Base-by-base conservation (phyloP, 129 eudicot species). In the Helianthus tuberosus region DNA sequence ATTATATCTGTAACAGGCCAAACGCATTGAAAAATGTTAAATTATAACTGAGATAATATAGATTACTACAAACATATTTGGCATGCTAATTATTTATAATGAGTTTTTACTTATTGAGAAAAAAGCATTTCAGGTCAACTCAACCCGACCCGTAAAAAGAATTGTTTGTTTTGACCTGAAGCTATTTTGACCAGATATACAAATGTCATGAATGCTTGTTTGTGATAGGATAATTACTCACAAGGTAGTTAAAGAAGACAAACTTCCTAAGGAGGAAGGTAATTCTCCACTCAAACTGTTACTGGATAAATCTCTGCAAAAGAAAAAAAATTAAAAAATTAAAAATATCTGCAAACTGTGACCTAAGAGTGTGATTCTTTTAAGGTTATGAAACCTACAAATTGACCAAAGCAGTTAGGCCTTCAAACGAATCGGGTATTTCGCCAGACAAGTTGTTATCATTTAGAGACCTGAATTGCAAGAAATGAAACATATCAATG, bases 371-470 rank as follows among this genome's bases (percentile, higher is more conserved):
- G 70, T 41, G 39, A 55, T 46, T 29, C 9, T 48, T 39, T 62
- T 36, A 69, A 71, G 46, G 36, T 13, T 51, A 38, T 41, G 68
- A 58, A 36, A 60, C 98, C 11, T 83, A 94, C 98, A 94, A 86
- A 71, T 87, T 90, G 69, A 86, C 89, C 88, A 94, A 78, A 57
- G 36, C 77, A 10, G 85, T 71, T 35, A 90, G 93, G 69, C 87
- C 87, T 71, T 64, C 79, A 76, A 94, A 94, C 39, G 91, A 81
- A 81, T 94, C 96, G 1, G 98, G 98, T 81, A 94, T 83, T 73
- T 88, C 98, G 69, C 98, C 98, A 10, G 87, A 84, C 66, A 94
- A 81, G 32, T 79, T 85, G 76, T 94, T 94, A 81, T 80, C 81
- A 80, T 94, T 88, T 58, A 94, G 72, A 64, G 96, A 90, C 96